These are phyloP conservation scores for Solanum microdontum DNA, from an alignment of 257 asterid genomes.

Conservation along the genomic window DNA sequence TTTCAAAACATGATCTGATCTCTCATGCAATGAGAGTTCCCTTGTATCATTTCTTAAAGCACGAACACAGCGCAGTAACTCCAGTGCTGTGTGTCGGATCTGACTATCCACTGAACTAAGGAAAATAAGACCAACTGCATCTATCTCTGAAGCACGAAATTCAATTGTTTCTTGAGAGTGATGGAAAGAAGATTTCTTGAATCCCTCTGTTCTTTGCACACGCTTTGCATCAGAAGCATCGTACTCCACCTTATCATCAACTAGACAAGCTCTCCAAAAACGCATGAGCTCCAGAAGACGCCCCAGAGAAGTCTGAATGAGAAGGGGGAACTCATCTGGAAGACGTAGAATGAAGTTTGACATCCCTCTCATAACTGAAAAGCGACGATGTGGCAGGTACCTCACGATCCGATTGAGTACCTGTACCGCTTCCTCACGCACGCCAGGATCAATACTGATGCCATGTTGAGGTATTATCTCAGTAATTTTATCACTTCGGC, in stretches of 20 bases:
- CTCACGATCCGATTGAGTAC: conserved; percentile 89
- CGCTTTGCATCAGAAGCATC: conserved; percentile 58
- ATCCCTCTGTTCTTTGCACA: conserved; percentile 75
- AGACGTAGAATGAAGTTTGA: conserved; percentile 78
- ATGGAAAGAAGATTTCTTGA: conserved; percentile 79
- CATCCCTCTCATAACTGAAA: conserved; percentile 98
- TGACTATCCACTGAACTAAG: conserved; percentile 97
- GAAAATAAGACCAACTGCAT: conserved; percentile 96
- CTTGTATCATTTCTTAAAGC: conserved; percentile 79
- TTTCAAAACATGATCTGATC: conserved; percentile 48
- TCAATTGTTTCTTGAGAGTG: conserved; percentile 76
- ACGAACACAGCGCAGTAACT: conserved; percentile 91
- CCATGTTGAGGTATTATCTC: conserved; percentile 99
- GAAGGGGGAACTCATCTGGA: conserved; percentile 99
- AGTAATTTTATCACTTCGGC: conserved; percentile 89
- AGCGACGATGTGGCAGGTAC: conserved; percentile 93
- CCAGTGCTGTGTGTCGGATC: conserved; percentile 96
- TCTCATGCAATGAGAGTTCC: conserved; percentile 51
- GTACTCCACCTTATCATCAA: conserved; percentile 53
- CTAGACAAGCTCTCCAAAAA: conserved; percentile 89
- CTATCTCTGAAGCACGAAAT: conserved; percentile 90
- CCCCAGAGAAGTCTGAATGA: conserved; percentile 90
- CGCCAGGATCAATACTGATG: conserved; percentile 97
- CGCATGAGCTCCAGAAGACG: conserved; percentile 98
- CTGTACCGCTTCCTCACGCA: conserved; percentile 96